Evolutionary conservation across 2,329 filamentous ascomycete species (phyloP).

Genomic region (Ophiosphaerella narmari): DNA sequence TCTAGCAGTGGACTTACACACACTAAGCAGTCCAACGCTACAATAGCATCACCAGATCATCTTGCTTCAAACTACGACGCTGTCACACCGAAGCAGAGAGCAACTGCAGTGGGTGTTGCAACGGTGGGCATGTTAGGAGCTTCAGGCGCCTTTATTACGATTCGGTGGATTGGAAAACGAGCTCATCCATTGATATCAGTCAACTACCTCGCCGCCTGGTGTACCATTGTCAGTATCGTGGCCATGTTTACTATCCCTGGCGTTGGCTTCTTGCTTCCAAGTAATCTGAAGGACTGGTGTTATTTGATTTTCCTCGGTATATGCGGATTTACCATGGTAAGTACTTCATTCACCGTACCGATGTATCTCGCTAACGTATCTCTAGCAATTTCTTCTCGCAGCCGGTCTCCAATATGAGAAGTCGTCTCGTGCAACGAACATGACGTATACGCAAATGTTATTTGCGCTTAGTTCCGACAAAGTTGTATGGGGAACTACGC

Average conservation of each 20-base stretch:
- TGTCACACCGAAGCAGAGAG: slow-evolving; percentile 66
- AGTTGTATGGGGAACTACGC: slow-evolving; percentile 64
- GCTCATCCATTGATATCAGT: slow-evolving; percentile 84
- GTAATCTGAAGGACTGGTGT: slow-evolving; percentile 63
- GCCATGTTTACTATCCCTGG: slow-evolving; percentile 62
- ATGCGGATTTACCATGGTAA: slow-evolving; percentile 74
- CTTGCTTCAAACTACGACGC: slow-evolving; percentile 46
- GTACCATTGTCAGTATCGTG: slow-evolving; percentile 67
- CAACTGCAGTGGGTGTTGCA: slow-evolving; percentile 71
- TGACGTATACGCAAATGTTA: slow-evolving; percentile 73
- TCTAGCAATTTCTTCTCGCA: slow-evolving; percentile 78
- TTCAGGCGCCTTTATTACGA: slow-evolving; percentile 72
- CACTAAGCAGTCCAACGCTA: slow-evolving; percentile 38
- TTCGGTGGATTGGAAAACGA: slow-evolving; percentile 78
- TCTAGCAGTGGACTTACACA: slow-evolving; percentile 41
- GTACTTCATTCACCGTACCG: slow-evolving; percentile 5
- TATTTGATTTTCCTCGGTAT: slow-evolving; percentile 70
- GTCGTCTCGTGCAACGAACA: slow-evolving; percentile 64
- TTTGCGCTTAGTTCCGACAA: slow-evolving; percentile 70
- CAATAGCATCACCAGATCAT: slow-evolving; percentile 18
- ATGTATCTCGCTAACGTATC: not conserved
- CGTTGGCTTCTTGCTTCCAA: slow-evolving; percentile 62
- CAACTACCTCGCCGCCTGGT: slow-evolving; percentile 78
- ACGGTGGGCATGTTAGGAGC: slow-evolving; percentile 78
- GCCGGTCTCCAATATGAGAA: slow-evolving; percentile 75